phyloP scores from a whole-genome alignment of 495 filamentous ascomycete genomes.

The Neurospora sp. region DNA sequence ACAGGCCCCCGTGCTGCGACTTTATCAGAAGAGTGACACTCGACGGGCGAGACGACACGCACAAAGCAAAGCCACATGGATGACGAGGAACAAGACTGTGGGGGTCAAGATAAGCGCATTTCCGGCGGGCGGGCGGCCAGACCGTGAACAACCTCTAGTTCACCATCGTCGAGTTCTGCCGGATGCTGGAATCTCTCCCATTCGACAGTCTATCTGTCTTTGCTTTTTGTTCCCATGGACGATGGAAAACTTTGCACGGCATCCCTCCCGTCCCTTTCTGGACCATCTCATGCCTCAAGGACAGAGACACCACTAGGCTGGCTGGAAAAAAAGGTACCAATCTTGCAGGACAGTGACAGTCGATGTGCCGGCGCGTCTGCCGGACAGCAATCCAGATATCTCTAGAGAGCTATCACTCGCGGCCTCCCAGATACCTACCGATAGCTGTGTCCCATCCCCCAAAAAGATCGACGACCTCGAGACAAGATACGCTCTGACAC shows the following conservation, averaged over 20 bases:
- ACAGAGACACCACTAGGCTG: not conserved
- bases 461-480: not conserved
- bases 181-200: not conserved
- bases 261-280: not conserved
- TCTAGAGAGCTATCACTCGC: not conserved
- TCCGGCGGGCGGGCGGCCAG: not conserved
- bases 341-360: not conserved
- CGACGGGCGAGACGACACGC: not conserved
- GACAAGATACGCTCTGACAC: not conserved
- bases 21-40: not conserved
- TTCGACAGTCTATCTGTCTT: not conserved
- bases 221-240: not conserved
- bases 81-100: not conserved
- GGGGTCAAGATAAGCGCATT: not conserved
- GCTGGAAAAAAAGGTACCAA: not conserved
- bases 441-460: not conserved
- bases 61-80: not conserved
- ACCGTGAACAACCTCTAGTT: not conserved
- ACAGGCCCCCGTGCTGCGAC: not conserved
- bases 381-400: not conserved
- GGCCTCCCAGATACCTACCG: not conserved
- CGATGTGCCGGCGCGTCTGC: not conserved
- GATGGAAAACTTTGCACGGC: not conserved
- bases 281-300: not conserved
- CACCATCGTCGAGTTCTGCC: not conserved